Base-by-base conservation (phyloP, 441 rosid species). In the Corymbia calophylla region DNA sequence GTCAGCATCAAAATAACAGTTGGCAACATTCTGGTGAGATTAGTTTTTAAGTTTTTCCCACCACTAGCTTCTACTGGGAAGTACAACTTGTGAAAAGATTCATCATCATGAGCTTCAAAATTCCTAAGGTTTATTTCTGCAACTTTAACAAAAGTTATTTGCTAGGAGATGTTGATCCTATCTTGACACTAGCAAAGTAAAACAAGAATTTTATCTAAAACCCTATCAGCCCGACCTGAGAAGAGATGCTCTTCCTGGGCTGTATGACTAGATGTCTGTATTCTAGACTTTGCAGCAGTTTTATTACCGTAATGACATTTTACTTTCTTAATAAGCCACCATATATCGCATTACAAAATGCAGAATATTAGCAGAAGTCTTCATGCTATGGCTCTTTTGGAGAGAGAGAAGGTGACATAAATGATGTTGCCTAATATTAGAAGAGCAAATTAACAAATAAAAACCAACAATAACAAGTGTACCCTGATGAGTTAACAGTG, bases 401-500 rank as follows among this genome's bases (percentile, higher is more conserved):
- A 77, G 84, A 44, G 84, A 77, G 23, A 77, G 9, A 27, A 77
- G 84, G 9, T 12, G 84, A n/a, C 16, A 27, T 77, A n/a, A 25
- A 77, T 77, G 51, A 12, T 13, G 53, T 77, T 44, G 51, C n/a
- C 44, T 77, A 47, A 44, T 23, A 44, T 12, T 8, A 10, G 23
- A 77, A 77, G 51, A 25, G 10, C 17, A 77, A 73, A 77, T 23
- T 44, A 77, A 77, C 18, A 25, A 77, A 77, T 44, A 77, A 44
- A 44, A 77, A 44, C 9, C 84, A 23, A 44, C 51, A 77, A 70
- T 35, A 13, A 27, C 51, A 44, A 53, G 51, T 13, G n/a, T 77
- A 77, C 84, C 84, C 84, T 87, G 93, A 89, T 86, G 93, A 89
- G 86, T 89, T 92, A 60, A 93, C 90, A 91, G 89, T 92, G 90